Conservation (phyloP, 2,329 filamentous ascomycete genomes). For the Fusarium sulawesiense region DNA sequence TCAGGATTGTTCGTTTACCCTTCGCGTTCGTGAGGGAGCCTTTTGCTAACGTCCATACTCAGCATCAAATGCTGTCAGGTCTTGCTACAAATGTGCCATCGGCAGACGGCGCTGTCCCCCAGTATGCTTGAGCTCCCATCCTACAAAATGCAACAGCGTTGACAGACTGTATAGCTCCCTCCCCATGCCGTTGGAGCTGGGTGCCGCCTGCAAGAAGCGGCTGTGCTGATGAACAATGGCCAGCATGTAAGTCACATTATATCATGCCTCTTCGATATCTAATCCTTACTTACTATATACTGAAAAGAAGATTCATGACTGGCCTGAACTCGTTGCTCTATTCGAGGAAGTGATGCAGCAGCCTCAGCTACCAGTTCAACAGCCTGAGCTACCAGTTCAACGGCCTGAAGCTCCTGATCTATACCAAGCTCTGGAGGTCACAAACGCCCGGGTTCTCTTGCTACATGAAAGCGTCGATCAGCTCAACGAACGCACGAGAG, state of each 20-base stretch:
- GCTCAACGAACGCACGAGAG: no score
- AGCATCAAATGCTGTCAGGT: background rate
- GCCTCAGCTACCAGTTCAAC: no score
- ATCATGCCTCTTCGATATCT: no score
- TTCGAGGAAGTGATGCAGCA: no score
- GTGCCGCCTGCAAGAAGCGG: background rate
- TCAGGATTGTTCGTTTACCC: background rate
- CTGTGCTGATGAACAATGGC: background rate
- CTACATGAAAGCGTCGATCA: no score
- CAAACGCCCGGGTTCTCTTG: no score
- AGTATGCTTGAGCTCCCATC: background rate
- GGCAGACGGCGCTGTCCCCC: accelerated
- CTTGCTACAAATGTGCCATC: background rate
- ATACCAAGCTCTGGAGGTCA: no score
- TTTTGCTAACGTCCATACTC: background rate
- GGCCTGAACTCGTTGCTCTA: no score
- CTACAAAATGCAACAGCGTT: background rate
- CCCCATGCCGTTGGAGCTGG: background rate
- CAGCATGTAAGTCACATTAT: background rate
- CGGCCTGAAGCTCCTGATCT: no score
- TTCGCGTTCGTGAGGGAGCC: background rate
- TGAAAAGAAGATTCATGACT: background rate
- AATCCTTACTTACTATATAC: background rate
- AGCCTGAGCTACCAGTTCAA: no score
- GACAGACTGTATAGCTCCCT: background rate